Percentiles rank a stretch among this genome's conserved stretches.
Conservation (phyloP, 306 rosid genomes). For the Malus asiatica region DNA sequence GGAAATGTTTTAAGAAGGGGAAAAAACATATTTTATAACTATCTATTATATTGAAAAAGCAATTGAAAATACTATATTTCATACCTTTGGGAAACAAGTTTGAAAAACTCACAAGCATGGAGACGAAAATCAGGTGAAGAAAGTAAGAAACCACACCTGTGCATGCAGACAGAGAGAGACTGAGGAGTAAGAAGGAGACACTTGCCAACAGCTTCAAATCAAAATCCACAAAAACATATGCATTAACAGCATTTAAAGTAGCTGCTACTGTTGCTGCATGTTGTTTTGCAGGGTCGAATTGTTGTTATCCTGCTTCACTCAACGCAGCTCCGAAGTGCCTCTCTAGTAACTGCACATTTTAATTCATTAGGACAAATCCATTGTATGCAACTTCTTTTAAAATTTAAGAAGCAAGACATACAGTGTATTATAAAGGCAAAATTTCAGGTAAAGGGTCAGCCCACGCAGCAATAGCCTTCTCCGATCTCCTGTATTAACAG, state of each 20-base stretch:
- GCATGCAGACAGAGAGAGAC: constrained; percentile 14
- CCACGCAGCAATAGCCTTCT: constrained; percentile 89
- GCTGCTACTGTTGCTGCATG: constrained; percentile 70
- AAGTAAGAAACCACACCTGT: constrained; percentile 88
- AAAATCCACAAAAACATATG: constrained; percentile 36
- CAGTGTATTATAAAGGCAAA: constrained; percentile 74
- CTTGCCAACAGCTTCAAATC: constrained; percentile 14
- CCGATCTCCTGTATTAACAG: constrained; percentile 57
- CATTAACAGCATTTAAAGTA: constrained; percentile 44
- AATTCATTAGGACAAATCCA: constrained; percentile 16
- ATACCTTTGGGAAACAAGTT: constrained; percentile 82
- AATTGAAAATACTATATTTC: constrained; percentile 9
- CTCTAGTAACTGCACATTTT: constrained; percentile 67
- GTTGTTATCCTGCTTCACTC: constrained; percentile 67
- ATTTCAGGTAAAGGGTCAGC: constrained; percentile 73
- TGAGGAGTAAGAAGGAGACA: constrained; percentile 17
- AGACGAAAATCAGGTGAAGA: constrained; percentile 73
- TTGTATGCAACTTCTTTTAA: constrained; percentile 6
- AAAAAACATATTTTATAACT: not conserved
- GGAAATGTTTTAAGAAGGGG: constrained; percentile 5
- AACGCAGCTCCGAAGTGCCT: constrained; percentile 78
- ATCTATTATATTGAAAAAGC: not conserved
- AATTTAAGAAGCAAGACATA: constrained; percentile 30
- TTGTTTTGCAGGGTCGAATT: constrained; percentile 65
- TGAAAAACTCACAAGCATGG: constrained; percentile 95